Base-by-base conservation (phyloP, 1,139 yeast genomes). In the Yamadazyma oceani region DNA sequence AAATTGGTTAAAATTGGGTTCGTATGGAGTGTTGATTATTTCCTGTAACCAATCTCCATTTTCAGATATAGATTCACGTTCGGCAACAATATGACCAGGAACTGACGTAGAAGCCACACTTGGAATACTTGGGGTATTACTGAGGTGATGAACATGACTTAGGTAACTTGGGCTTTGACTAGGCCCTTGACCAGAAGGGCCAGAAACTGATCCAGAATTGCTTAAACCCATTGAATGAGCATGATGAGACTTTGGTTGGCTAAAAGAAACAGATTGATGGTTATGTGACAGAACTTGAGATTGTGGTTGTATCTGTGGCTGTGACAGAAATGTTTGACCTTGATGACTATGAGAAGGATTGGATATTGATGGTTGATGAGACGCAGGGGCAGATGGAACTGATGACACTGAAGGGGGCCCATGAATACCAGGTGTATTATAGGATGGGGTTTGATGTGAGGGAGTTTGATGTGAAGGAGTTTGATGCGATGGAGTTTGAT, bases 1-100 rank as follows among this genome's bases (percentile, higher is more conserved):
- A 17, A 41, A 26, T 9, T 34, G 37, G 16, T 27, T 34, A 27
- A 48, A 46, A 28, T 36, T 37, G 5, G 50, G 44, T 48, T 78
- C 82, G 54, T 78, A 70, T 27, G 92, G 81, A 17, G 85, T 73
- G 41, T 72, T 75, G 36, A 81, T 78, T 44, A 82, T 79, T 60
- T 81, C 83, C 43, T 78, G 70, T 36, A 87, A 53, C 95, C 94
- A 78, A 55, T 83, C 80, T 45, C 77, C 73, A 39, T 64, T 60
- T 14, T 46, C 50, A 3, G 50, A 43, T 4, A 45, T 40, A 2
- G 43, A 37, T 4, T 44, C 50, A 26, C 41, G 22, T 16, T 35
- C 46, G 14, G 25, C 21, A 10, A 31, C 26, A n/a, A 29, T 27
- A 27, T 15, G 34, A 16, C 17, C 26, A 11, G 14, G 23, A 15